Conservation (phyloP, 768 basidiomycete genomes). For the Macrolepiota dolichaula region DNA sequence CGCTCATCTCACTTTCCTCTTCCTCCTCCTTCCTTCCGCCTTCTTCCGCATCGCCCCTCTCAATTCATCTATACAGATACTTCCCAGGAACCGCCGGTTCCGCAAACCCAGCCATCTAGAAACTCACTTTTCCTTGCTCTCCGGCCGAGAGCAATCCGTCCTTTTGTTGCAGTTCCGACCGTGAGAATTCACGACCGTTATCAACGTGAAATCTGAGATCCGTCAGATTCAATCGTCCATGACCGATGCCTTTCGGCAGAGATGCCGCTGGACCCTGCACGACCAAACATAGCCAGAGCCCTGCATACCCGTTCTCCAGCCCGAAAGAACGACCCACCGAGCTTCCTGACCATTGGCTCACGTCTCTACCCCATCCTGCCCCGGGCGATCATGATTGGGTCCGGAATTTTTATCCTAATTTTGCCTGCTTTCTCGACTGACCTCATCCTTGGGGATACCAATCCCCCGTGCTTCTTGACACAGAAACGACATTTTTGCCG, state of each 20-base stretch:
- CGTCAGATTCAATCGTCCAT: conserved; percentile 5
- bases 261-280: conserved; percentile 14
- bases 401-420: background rate
- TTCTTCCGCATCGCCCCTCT: background rate
- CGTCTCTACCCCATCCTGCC: background rate
- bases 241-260: background rate
- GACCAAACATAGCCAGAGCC: conserved; percentile 7
- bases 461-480: background rate
- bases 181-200: conserved; percentile 16
- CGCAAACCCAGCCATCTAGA: background rate
- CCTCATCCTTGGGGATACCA: background rate
- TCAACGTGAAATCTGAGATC: conserved; percentile 18
- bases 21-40: conserved; percentile 8
- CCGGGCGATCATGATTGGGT: background rate
- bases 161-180: conserved; percentile 18
- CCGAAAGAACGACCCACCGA: background rate
- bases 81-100: conserved; percentile 4
- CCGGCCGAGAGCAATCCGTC: conserved; percentile 17
- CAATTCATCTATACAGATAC: background rate
- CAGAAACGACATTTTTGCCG: background rate
- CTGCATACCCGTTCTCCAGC: background rate
- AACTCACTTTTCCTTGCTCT: background rate
- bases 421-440: background rate
- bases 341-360: background rate
- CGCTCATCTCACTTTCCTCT: conserved; percentile 3